Evolutionary conservation across 2,329 filamentous ascomycete genomes (phyloP).

Genomic region (Paraphaeosphaeria minitans): DNA sequence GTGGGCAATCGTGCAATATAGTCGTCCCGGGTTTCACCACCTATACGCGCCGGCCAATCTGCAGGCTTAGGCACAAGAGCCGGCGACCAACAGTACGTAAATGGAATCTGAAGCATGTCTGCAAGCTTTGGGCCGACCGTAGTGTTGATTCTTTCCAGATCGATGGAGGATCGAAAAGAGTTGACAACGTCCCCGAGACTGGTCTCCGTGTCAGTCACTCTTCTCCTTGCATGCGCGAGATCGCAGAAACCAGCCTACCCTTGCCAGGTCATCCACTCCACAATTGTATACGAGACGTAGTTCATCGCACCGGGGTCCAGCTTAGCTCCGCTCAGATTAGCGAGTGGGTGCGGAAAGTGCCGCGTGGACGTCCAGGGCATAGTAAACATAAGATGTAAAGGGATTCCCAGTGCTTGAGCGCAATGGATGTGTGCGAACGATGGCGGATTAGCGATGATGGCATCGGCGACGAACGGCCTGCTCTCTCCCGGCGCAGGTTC

Average conservation of each 20-base stretch:
- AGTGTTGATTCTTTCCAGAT: conserved; percentile 47
- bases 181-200: conserved; percentile 56
- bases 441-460: conserved; percentile 78
- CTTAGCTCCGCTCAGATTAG: conserved; percentile 49
- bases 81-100: conserved; percentile 56
- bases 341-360: conserved; percentile 57
- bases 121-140: conserved; percentile 46
- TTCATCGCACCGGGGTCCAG: conserved; percentile 46
- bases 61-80: conserved; percentile 26
- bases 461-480: conserved; percentile 76
- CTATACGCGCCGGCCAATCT: conserved; percentile 25
- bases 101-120: conserved; percentile 47
- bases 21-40: too few species aligned
- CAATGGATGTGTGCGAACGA: conserved; percentile 77
- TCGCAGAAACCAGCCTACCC: conserved; percentile 36
- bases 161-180: conserved; percentile 46
- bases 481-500: conserved; percentile 38
- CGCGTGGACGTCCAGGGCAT: conserved; percentile 58
- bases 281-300: conserved; percentile 52
- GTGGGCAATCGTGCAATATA: not conserved
- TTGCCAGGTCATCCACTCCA: conserved; percentile 58
- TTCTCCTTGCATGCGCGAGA: conserved; percentile 4
- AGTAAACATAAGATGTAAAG: conserved; percentile 75
- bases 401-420: conserved; percentile 73
- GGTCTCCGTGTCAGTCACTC: not conserved